Evolutionary conservation across 1,284 basidiomycete genomes (phyloP).

Genomic region (Kalmanozyma brasiliensis): DNA sequence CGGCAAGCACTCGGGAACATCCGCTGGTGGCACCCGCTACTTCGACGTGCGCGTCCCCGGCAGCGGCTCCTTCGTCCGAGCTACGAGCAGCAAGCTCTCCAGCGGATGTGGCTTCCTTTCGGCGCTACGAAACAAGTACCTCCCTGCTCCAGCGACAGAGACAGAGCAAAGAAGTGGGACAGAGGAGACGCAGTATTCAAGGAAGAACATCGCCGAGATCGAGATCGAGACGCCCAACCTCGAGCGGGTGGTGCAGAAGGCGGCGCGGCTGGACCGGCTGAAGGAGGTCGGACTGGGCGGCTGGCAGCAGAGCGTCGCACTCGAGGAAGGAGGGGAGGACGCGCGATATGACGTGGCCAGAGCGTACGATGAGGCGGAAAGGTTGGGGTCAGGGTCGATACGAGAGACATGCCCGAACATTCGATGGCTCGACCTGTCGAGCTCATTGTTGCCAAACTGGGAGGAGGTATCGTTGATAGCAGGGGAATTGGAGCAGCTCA

Average conservation of each 20-base stretch:
- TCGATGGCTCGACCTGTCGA: constrained; percentile 82
- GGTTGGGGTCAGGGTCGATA: constrained; percentile 74
- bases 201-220: constrained; percentile 70
- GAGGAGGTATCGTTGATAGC: constrained; percentile 76
- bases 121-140: constrained; percentile 72
- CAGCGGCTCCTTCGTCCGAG: constrained; percentile 58
- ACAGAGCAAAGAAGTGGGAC: constrained; percentile 1
- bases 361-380: constrained; percentile 68
- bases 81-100: constrained; percentile 38
- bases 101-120: constrained; percentile 75
- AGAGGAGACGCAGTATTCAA: constrained; percentile 70
- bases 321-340: constrained; percentile 17
- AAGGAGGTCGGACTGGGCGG: constrained; percentile 82
- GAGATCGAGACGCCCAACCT: constrained; percentile 86
- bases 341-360: constrained; percentile 71
- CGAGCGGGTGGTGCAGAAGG: constrained; percentile 78
- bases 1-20: constrained; percentile 85
- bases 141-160: constrained; percentile 7
- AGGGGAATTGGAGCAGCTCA: constrained; percentile 75
- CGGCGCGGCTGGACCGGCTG: constrained; percentile 77
- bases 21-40: constrained; percentile 79
- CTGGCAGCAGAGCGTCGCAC: constrained; percentile 22
- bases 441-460: constrained; percentile 81
- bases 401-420: constrained; percentile 76
- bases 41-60: constrained; percentile 71